Conservation (phyloP, 768 basidiomycete species). For the Saitozyma sp. region DNA sequence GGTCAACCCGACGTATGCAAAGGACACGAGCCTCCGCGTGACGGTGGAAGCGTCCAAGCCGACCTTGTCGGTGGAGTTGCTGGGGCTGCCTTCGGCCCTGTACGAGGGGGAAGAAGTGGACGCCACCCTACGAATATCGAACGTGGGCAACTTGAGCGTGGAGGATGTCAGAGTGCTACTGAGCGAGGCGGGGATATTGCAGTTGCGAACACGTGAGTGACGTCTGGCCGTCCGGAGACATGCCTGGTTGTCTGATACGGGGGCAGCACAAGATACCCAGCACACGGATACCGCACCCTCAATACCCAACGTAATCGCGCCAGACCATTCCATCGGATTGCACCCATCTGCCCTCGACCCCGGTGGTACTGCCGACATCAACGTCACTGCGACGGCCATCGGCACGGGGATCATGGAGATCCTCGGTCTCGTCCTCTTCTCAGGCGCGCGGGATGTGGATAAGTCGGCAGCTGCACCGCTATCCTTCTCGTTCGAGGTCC, state of each 20-base stretch:
- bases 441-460: conserved; percentile 3
- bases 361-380: conserved; percentile 60
- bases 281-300: too few species aligned
- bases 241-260: too few species aligned
- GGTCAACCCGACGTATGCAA: conserved; percentile 68
- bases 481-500: neutral
- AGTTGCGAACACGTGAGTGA: neutral
- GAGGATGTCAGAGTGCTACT: conserved; percentile 71
- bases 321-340: conserved; percentile 10
- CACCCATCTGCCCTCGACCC: conserved; percentile 52
- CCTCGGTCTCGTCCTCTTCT: conserved; percentile 2
- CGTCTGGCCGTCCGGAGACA: too few species aligned
- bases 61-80: conserved; percentile 57
- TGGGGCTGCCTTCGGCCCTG: conserved; percentile 55
- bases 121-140: conserved; percentile 64
- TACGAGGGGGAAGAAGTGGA: conserved; percentile 68
- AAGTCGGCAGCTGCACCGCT: neutral
- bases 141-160: conserved; percentile 64
- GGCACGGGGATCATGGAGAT: neutral
- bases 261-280: too few species aligned
- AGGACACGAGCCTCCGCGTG: conserved; percentile 64
- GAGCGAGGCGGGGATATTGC: conserved; percentile 48
- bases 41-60: conserved; percentile 68
- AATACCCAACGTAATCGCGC: conserved; percentile 19
- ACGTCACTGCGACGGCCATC: conserved; percentile 60